Percentiles rank a stretch among this genome's conserved stretches.
Conservation (phyloP, 1,139 yeast species). For the Candida gigantensis region DNA sequence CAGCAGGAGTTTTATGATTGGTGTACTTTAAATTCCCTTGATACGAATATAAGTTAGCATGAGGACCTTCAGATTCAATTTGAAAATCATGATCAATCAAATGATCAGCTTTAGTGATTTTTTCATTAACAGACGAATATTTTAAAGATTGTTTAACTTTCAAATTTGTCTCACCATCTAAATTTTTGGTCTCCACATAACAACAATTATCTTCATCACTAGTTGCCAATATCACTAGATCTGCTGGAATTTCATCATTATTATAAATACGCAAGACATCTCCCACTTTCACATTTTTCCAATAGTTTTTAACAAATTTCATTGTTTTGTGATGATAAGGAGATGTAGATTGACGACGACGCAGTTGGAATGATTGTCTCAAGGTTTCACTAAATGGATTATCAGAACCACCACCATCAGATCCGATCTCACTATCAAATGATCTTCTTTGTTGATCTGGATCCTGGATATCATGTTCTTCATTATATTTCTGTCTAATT, state of each 20-base stretch:
- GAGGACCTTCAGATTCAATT: constrained; percentile 58
- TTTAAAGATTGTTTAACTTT: constrained; percentile 54
- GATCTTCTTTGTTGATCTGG: constrained; percentile 27
- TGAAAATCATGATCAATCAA: constrained; percentile 40
- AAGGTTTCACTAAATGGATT: constrained; percentile 22
- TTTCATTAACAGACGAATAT: constrained; percentile 35
- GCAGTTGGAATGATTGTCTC: constrained; percentile 26
- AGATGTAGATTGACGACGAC: constrained; percentile 4
- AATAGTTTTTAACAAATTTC: constrained; percentile 38
- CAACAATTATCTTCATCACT: constrained; percentile 56
- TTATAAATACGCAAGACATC: constrained; percentile 53
- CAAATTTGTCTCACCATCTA: constrained; percentile 63
- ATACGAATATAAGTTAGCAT: constrained; percentile 53
- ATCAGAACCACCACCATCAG: constrained; percentile 20
- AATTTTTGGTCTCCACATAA: constrained; percentile 58
- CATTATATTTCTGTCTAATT: constrained; percentile 21
- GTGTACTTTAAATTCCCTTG: constrained; percentile 52
- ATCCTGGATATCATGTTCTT: constrained; percentile 8
- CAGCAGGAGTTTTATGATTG: constrained; percentile 17
- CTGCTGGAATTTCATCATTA: constrained; percentile 63
- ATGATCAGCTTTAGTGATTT: constrained; percentile 45
- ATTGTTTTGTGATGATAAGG: constrained; percentile 22
- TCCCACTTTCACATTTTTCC: constrained; percentile 60
- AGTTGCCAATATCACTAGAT: constrained; percentile 50
- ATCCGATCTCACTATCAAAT: constrained; percentile 32